Conservation (phyloP, 2,329 filamentous ascomycete species). For the Dothistroma septosporum region DNA sequence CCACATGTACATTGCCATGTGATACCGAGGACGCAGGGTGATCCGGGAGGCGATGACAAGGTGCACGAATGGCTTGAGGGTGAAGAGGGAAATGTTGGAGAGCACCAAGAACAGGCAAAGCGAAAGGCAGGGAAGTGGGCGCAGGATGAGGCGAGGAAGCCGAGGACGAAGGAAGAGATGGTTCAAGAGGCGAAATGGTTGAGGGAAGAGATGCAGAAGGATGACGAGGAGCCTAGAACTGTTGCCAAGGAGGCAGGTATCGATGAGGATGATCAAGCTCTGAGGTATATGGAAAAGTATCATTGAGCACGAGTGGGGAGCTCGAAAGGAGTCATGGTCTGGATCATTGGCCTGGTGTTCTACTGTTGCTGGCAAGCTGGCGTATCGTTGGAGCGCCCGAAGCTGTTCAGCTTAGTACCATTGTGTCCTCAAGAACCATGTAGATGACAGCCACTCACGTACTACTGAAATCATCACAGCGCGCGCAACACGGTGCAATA, state of each 20-base stretch:
- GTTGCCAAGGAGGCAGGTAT: not conserved
- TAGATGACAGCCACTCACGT: not conserved
- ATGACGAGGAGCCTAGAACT: constrained; percentile 25
- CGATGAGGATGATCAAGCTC: constrained; percentile 2
- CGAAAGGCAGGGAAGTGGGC: constrained; percentile 55
- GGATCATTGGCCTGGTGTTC: not conserved
- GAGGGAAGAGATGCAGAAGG: constrained; percentile 51
- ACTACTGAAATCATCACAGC: not conserved
- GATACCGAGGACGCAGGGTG: constrained; percentile 65
- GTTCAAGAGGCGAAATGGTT: constrained; percentile 68
- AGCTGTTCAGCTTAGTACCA: not conserved
- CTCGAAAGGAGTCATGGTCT: not conserved
- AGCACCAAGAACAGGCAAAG: constrained; percentile 58
- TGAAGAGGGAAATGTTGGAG: constrained; percentile 78
- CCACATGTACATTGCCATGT: constrained; percentile 91
- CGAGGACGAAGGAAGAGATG: constrained; percentile 73
- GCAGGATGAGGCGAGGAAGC: constrained; percentile 60
- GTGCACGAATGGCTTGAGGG: constrained; percentile 80
- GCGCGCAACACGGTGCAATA: not conserved
- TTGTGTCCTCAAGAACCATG: not conserved
- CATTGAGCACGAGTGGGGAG: not conserved
- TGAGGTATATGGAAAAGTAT: constrained; percentile 4
- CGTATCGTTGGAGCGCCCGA: not conserved
- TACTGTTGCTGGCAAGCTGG: not conserved
- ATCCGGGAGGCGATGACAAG: constrained; percentile 62